phyloP scores from a whole-genome alignment of 345 rosid genomes.

The Gossypium ekmanianum region DNA sequence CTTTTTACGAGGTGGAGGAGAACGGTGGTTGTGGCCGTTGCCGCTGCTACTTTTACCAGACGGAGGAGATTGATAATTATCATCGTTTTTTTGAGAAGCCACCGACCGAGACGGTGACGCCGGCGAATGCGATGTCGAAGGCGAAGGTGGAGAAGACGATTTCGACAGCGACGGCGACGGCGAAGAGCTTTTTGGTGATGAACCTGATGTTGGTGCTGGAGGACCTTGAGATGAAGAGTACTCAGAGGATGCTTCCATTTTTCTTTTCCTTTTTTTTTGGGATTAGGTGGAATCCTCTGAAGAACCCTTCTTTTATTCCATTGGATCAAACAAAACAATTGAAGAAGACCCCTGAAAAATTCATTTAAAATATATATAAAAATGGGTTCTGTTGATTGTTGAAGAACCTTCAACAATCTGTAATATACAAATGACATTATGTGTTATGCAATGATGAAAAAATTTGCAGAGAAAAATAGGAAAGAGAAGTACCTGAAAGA shows the following conservation, averaged over 20 bases:
- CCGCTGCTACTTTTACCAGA: neutral
- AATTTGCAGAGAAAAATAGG: neutral
- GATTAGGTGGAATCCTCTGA: neutral
- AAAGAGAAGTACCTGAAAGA: conserved; percentile 29
- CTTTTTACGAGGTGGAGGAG: neutral
- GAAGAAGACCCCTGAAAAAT: conserved; percentile 36
- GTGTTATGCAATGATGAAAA: neutral
- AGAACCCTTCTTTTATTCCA: conserved; percentile 30
- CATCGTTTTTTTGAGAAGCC: neutral
- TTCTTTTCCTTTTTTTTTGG: neutral
- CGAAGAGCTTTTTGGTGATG: neutral
- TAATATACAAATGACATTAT: no score
- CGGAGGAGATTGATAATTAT: neutral
- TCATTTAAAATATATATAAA: no score
- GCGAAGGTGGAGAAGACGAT: no score
- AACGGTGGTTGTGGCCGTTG: neutral
- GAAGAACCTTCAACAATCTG: no score
- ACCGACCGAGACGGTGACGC: no score
- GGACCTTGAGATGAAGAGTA: neutral
- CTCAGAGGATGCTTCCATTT: neutral
- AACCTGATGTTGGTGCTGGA: conserved; percentile 14
- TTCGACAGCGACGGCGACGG: no score
- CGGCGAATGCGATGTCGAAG: no score
- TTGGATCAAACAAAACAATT: conserved; percentile 17
- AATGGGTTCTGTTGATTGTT: no score